Base-by-base conservation (phyloP, 2,329 filamentous ascomycete species). In the Penicillium glabrum region DNA sequence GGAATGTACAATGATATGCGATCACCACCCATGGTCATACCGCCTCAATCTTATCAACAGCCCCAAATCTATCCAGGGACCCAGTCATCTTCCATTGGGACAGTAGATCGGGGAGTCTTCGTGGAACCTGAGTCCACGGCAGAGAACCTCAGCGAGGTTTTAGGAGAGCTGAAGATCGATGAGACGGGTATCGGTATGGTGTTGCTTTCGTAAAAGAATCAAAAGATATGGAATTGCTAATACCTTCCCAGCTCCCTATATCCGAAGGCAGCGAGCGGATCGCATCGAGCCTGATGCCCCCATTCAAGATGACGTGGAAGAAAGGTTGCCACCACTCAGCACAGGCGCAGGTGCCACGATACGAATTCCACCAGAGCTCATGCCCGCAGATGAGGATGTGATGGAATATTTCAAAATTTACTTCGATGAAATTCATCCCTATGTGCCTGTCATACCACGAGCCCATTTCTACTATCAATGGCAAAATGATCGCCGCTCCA, bases 401-500 rank as follows among this genome's bases (percentile, higher is more conserved):
- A 79, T 92, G 69, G 84, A 89, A 35, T 96, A 95, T 70, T 96
- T 98, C 71, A 87, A 95, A 39, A 89, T 96, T 44, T 98, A 91
- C 72, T 98, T 98, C 73, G 80, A 83, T 33, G 88, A 97, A 64
- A 89, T 97, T 31, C 95, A 98, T 68, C 93, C 93, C 0, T 98
- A 96, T 66, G 87, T 96, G 2, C 93, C 93, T 0, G 91, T 98
- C 3, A 79, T 98, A 52, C 93, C 95, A 76, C 90, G 91, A 67
- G 79, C 83, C 2, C 81, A 88, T 39, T 90, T 98, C 67, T 96
- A 95, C 68, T 87, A 91, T 44, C 92, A 97, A 76, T 98, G 93
- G 93, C 86, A 89, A 55, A 87, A 85, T 16, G 88, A 92, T 59
- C 85, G 90, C 57, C 84, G 89, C n/a, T 85, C 89, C 0, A 92